phyloP scores from a whole-genome alignment of 139 green algal species.

The Picochlorum sp. region DNA sequence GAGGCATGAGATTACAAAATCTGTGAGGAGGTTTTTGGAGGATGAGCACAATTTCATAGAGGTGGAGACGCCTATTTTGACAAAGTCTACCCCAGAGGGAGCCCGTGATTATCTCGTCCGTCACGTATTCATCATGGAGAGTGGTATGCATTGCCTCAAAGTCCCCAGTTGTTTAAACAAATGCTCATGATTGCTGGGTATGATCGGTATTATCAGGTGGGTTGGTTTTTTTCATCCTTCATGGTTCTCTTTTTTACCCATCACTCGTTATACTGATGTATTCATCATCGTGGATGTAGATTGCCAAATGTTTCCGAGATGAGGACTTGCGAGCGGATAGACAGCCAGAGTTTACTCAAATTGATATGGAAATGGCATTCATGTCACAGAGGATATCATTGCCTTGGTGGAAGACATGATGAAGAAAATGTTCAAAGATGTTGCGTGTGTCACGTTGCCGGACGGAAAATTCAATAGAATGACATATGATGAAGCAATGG shows the following conservation, averaged over 20 bases:
- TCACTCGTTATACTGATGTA: conserved; percentile 14
- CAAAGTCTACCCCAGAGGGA: conserved; percentile 90
- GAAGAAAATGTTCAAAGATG: conserved; percentile 49
- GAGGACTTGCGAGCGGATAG: conserved; percentile 89
- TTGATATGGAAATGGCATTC: conserved; percentile 94
- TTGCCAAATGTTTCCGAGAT: conserved; percentile 90
- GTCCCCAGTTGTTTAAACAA: conserved; percentile 98
- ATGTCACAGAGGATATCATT: conserved; percentile 81
- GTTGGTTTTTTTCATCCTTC: conserved; percentile 6
- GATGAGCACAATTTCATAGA: conserved; percentile 64
- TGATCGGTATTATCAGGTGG: conserved; percentile 92
- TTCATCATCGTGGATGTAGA: neutral
- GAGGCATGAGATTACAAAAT: conserved; percentile 65
- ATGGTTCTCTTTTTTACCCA: neutral
- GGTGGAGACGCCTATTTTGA: conserved; percentile 95
- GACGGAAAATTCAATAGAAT: conserved; percentile 59
- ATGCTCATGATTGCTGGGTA: conserved; percentile 95
- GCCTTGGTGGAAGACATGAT: conserved; percentile 77
- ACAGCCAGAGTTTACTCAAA: conserved; percentile 97
- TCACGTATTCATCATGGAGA: conserved; percentile 55
- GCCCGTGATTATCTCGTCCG: conserved; percentile 96
- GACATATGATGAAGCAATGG: conserved; percentile 88
- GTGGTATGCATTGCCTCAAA: conserved; percentile 95
- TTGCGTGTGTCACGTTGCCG: conserved; percentile 47
- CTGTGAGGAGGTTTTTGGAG: conserved; percentile 66